phyloP scores from a whole-genome alignment of 2,329 filamentous ascomycete species.

The Stromatinia cepivora region DNA sequence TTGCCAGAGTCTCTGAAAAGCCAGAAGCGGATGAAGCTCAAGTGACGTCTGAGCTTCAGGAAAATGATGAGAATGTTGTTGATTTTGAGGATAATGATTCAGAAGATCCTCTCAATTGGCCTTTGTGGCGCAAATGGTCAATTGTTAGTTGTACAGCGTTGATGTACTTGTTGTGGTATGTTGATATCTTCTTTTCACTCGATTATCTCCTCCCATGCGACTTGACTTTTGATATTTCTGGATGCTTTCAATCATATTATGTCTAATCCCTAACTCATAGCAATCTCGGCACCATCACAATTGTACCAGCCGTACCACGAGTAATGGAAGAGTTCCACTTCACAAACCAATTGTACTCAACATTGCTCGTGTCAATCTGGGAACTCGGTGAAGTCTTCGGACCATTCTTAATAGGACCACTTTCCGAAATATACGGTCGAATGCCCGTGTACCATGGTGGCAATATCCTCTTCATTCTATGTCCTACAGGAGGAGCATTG shows the following conservation, averaged over 20 bases:
- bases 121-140: slow-evolving; percentile 5
- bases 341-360: slow-evolving; percentile 4
- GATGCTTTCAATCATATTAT: background rate
- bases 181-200: background rate
- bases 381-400: slow-evolving; percentile 17
- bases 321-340: slow-evolving; percentile 11
- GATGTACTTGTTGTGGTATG: slow-evolving; percentile 15
- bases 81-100: slow-evolving; percentile 15
- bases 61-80: background rate
- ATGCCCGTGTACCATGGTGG: slow-evolving; percentile 4
- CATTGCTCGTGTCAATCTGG: slow-evolving; percentile 17
- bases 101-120: slow-evolving; percentile 14
- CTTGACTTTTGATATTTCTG: background rate
- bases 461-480: background rate
- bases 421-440: slow-evolving; percentile 3
- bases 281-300: slow-evolving; percentile 7
- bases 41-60: too few species aligned
- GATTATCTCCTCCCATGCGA: too few species aligned
- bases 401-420: background rate
- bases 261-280: background rate
- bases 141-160: background rate
- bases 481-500: background rate
- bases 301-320: slow-evolving; percentile 10
- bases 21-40: background rate
- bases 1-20: background rate